A percentile compares a stretch with the other conserved stretches of the same genome.
These are phyloP conservation scores for Thecamonas trahens DNA, from an alignment of 78 protist species.

Conservation along the genomic window DNA sequence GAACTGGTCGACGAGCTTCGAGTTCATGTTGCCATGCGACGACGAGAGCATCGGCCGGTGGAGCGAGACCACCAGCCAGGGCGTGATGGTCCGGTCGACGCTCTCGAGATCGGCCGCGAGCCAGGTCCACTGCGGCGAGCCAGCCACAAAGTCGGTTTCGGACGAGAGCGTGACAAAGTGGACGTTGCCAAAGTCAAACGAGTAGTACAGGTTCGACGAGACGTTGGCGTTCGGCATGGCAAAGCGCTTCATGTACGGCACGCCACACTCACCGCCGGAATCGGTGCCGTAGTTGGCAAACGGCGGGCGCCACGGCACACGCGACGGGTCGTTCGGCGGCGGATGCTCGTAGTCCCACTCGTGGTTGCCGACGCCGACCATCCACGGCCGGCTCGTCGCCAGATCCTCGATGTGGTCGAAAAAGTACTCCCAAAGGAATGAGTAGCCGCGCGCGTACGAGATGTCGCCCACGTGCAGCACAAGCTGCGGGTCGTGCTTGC, in stretches of 20 bases:
- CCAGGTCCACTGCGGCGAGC: not conserved
- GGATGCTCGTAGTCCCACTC: not conserved
- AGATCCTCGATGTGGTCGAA: not conserved
- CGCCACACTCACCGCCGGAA: slow-evolving; percentile 15
- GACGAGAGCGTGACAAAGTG: slow-evolving; percentile 1
- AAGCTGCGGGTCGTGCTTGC: not conserved
- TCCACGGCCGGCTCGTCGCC: slow-evolving; percentile 4
- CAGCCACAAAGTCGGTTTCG: not conserved
- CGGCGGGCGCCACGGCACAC: not conserved
- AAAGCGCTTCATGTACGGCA: not conserved
- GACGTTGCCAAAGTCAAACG: not conserved
- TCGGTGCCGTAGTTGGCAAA: slow-evolving; percentile 1
- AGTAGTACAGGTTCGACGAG: not conserved
- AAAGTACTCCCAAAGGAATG: not conserved
- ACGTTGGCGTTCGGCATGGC: not conserved
- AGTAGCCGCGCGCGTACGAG: not conserved
- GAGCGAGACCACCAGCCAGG: not conserved
- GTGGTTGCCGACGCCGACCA: slow-evolving; percentile 12
- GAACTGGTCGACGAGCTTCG: not conserved
- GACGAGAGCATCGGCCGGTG: slow-evolving; percentile 9
- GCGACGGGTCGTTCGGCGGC: not conserved
- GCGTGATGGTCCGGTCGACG: slow-evolving; percentile 3
- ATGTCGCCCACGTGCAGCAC: slow-evolving; percentile 15
- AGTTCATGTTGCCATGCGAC: not conserved
- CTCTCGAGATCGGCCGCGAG: slow-evolving; percentile 3